Evolutionary conservation across 2,329 filamentous ascomycete genomes (phyloP).

Genomic region (Fusarium oxysporum): DNA sequence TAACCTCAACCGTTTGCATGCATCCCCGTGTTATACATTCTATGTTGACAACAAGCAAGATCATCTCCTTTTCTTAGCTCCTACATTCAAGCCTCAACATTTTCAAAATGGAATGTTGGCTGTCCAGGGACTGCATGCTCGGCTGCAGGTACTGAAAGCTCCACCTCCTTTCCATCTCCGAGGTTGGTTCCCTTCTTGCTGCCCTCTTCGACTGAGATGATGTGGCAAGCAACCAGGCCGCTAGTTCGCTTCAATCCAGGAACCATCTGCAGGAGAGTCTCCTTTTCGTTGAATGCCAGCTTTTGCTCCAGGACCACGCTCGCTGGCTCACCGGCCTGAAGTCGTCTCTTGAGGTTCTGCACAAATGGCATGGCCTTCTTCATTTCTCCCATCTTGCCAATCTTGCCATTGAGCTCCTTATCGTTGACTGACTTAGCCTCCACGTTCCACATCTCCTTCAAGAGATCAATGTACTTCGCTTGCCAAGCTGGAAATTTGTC

Average conservation of each 20-base stretch:
- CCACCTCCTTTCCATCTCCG: conserved; percentile 65
- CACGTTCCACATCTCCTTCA: conserved; percentile 76
- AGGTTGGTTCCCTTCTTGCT: conserved; percentile 72
- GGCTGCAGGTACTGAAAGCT: conserved; percentile 67
- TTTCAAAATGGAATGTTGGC: conserved; percentile 88
- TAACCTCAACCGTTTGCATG: conserved; percentile 3
- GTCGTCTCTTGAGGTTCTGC: conserved; percentile 84
- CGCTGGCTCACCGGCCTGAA: conserved; percentile 76
- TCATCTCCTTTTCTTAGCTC: neutral
- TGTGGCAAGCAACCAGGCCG: conserved; percentile 76
- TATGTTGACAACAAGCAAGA: conserved; percentile 12
- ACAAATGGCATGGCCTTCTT: conserved; percentile 99
- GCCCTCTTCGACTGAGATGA: conserved; percentile 78
- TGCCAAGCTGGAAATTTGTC: conserved; percentile 90
- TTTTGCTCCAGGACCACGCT: conserved; percentile 83
- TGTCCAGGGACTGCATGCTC: conserved; percentile 83
- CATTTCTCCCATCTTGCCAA: conserved; percentile 87
- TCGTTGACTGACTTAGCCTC: conserved; percentile 75
- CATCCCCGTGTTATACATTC: conserved; percentile 15
- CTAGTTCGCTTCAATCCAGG: conserved; percentile 80
- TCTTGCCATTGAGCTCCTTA: conserved; percentile 81
- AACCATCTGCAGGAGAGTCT: conserved; percentile 81
- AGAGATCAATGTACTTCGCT: conserved; percentile 85
- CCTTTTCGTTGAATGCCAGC: conserved; percentile 86
- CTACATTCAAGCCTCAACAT: conserved; percentile 65